These are phyloP conservation scores for Juncus effusus DNA, from an alignment of 176 grass and related monocot genomes.

Conservation along the genomic window DNA sequence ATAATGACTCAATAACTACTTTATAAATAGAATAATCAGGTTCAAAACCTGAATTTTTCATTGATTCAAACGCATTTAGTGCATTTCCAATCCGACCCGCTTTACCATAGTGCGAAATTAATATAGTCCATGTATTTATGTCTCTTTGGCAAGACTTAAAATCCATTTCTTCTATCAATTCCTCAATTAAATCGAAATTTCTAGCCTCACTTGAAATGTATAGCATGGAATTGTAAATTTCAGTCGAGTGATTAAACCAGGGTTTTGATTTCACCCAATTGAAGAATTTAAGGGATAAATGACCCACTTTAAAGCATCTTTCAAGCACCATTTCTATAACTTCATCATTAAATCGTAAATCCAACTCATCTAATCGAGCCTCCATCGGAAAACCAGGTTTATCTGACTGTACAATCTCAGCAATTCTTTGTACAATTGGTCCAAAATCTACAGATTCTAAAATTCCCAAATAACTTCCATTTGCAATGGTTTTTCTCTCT, in stretches of 20 bases:
- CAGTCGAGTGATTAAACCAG: constrained; percentile 40
- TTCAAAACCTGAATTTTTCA: constrained; percentile 53
- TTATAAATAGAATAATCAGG: constrained; percentile 40
- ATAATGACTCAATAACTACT: constrained; percentile 50
- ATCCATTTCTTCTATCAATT: constrained; percentile 58
- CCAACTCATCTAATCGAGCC: constrained; percentile 37
- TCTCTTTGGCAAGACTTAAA: constrained; percentile 42
- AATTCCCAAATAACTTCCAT: background rate
- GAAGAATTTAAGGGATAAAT: constrained; percentile 56
- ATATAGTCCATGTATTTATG: constrained; percentile 69
- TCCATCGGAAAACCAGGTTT: constrained; percentile 30
- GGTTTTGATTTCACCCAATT: constrained; percentile 52
- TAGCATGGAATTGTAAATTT: constrained; percentile 63
- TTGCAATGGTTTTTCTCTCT: background rate
- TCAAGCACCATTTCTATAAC: constrained; percentile 65
- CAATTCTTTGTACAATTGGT: constrained; percentile 42
- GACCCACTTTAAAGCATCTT: constrained; percentile 58
- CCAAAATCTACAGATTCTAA: constrained; percentile 26
- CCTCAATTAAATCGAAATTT: constrained; percentile 45
- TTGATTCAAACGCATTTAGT: constrained; percentile 45
- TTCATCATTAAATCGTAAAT: constrained; percentile 33
- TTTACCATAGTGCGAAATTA: constrained; percentile 53
- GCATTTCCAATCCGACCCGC: constrained; percentile 43
- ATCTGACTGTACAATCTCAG: constrained; percentile 40
- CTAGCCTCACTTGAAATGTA: constrained; percentile 54